These are phyloP conservation scores for Solanum sejunctum DNA, from an alignment of 257 asterid species.

Conservation along the genomic window DNA sequence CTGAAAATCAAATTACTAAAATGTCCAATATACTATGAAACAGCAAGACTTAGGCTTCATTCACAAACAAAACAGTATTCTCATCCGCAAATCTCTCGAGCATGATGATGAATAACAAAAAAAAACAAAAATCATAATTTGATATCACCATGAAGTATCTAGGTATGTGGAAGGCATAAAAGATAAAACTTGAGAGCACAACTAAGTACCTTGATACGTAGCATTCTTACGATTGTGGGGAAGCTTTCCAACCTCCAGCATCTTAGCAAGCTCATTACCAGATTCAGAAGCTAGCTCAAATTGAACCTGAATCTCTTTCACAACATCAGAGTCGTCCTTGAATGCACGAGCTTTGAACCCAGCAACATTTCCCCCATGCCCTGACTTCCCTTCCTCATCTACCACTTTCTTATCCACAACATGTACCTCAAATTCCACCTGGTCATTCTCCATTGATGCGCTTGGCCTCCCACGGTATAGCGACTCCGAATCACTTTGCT, in stretches of 20 bases:
- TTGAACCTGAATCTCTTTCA: slow-evolving; percentile 66
- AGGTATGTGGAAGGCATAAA: background rate
- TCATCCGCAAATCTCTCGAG: background rate
- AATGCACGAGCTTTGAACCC: slow-evolving; percentile 51
- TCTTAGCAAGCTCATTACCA: slow-evolving; percentile 56
- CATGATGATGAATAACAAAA: background rate
- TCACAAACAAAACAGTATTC: background rate
- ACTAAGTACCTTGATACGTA: slow-evolving; percentile 47
- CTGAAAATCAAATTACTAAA: background rate
- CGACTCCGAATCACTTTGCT: slow-evolving; percentile 32
- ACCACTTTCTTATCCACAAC: slow-evolving; percentile 88
- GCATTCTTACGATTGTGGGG: slow-evolving; percentile 67
- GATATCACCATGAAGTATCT: background rate
- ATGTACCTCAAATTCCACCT: slow-evolving; percentile 73
- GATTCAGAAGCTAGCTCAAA: slow-evolving; percentile 73
- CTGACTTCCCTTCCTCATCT: slow-evolving; percentile 31
- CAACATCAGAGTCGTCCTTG: slow-evolving; percentile 63
- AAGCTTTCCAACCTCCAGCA: slow-evolving; percentile 86
- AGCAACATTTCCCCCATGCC: slow-evolving; percentile 29
- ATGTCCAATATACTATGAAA: background rate
- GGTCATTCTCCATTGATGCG: slow-evolving; percentile 40
- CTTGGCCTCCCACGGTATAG: slow-evolving; percentile 43
- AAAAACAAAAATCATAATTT: background rate
- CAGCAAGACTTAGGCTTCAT: background rate
- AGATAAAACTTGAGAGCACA: background rate